Evolutionary conservation across 176 grass and related monocot species (phyloP).

Genomic region (Phoenix roebelenii): DNA sequence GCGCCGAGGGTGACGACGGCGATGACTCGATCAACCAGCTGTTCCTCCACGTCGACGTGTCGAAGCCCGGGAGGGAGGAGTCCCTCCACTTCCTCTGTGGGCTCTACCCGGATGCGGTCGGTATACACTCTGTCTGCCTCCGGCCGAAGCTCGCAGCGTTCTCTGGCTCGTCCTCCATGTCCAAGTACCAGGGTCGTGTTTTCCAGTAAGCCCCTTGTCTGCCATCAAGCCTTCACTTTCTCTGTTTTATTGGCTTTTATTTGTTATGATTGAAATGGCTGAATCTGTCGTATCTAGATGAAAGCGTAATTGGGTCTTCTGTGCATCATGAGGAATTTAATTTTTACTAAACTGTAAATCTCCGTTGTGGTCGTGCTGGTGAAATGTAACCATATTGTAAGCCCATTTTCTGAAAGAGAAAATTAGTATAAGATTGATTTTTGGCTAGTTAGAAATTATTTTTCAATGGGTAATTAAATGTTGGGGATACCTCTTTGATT

Average conservation of each 20-base stretch:
- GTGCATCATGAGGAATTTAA: too few relatives aligned
- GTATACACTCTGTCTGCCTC: conserved; percentile 89
- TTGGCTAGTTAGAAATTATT: too few relatives aligned
- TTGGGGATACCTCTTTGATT: too few relatives aligned
- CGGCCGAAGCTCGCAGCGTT: conserved; percentile 34
- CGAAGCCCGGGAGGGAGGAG: conserved; percentile 44
- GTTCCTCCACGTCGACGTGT: conserved; percentile 84
- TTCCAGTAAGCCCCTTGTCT: conserved; percentile 56
- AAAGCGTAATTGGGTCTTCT: too few relatives aligned
- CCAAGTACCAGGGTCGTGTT: conserved; percentile 64
- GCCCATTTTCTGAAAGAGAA: too few relatives aligned
- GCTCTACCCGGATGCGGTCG: conserved; percentile 75
- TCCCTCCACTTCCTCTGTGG: conserved; percentile 90
- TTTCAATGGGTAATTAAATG: too few relatives aligned
- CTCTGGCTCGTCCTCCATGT: conserved; percentile 8
- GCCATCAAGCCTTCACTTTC: neutral
- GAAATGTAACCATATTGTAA: too few relatives aligned
- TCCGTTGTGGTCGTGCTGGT: too few relatives aligned
- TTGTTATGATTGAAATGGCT: too few relatives aligned
- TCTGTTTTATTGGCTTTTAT: neutral
- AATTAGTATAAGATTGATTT: too few relatives aligned
- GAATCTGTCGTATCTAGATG: too few relatives aligned
- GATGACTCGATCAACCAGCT: conserved; percentile 68
- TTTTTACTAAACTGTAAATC: too few relatives aligned
- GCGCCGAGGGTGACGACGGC: conserved; percentile 22